Evolutionary conservation across 768 basidiomycete genomes (phyloP).

Genomic region (Cystofilobasidium bisporidii): DNA sequence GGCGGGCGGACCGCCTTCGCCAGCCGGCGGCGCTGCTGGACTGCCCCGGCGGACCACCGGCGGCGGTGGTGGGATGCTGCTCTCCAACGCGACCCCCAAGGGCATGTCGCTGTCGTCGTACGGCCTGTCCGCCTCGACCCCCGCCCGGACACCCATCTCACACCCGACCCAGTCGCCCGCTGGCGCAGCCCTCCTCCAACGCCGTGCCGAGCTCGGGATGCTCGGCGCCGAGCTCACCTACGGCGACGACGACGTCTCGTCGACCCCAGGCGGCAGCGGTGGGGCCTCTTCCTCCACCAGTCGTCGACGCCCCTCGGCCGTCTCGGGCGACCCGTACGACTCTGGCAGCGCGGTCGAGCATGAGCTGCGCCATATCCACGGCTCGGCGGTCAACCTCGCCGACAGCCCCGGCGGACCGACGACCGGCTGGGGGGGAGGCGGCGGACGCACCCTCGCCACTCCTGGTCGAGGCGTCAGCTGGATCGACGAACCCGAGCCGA

Average conservation of each 20-base stretch:
- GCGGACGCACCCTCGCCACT: background rate
- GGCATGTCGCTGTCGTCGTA: background rate
- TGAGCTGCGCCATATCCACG: constrained; percentile 3
- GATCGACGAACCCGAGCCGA: background rate
- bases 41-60: too few relatives aligned
- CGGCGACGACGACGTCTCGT: background rate
- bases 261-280: background rate
- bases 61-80: background rate
- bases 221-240: constrained; percentile 6
- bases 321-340: constrained; percentile 16
- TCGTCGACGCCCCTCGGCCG: background rate
- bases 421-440: constrained; percentile 3
- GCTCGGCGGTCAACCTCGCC: background rate
- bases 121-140: constrained; percentile 6
- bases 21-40: too few relatives aligned
- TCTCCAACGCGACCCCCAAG: background rate
- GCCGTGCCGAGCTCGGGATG: constrained; percentile 18
- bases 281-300: too few relatives aligned
- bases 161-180: constrained; percentile 23
- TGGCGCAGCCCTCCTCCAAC: constrained; percentile 19
- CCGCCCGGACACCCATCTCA: constrained; percentile 10
- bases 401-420: constrained; percentile 1
- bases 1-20: constrained; percentile 11
- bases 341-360: constrained; percentile 14
- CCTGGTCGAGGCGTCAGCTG: background rate